Percentiles rank a stretch among this genome's conserved stretches.
These are phyloP conservation scores for Condylostoma magnum DNA, from an alignment of 169 alveolate genomes.

Conservation along the genomic window DNA sequence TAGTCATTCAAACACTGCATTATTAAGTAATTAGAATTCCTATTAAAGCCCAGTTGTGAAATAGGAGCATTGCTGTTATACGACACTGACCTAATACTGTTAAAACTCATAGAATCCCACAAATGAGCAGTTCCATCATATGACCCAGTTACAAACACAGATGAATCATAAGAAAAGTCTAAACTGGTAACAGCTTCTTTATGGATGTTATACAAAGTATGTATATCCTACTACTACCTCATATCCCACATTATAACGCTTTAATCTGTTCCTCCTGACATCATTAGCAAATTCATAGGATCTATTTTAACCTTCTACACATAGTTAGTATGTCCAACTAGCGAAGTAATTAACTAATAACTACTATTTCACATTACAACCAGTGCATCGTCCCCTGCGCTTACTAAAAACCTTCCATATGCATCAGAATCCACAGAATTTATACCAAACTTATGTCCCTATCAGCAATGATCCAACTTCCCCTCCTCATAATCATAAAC, in stretches of 20 bases:
- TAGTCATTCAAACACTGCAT: background rate
- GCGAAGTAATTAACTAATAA: no score
- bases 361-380: no score
- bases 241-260: slow-evolving; percentile 24
- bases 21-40: background rate
- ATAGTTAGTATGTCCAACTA: slow-evolving; percentile 18
- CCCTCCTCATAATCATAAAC: no score
- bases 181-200: background rate
- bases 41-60: background rate
- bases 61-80: slow-evolving; percentile 21
- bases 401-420: no score
- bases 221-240: background rate
- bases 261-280: slow-evolving; percentile 21
- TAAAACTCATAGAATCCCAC: slow-evolving; percentile 28
- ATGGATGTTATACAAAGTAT: slow-evolving; percentile 3
- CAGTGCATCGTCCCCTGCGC: no score
- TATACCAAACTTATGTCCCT: no score
- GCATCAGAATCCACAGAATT: no score
- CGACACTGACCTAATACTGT: slow-evolving; percentile 4
- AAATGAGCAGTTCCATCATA: slow-evolving; percentile 29
- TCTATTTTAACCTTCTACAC: slow-evolving; percentile 15
- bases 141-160: slow-evolving; percentile 17
- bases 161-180: slow-evolving; percentile 22
- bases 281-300: slow-evolving; percentile 1
- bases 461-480: no score